Evolutionary conservation across 495 filamentous ascomycete species (phyloP).

Genomic region (Tetracladium marchalianum): DNA sequence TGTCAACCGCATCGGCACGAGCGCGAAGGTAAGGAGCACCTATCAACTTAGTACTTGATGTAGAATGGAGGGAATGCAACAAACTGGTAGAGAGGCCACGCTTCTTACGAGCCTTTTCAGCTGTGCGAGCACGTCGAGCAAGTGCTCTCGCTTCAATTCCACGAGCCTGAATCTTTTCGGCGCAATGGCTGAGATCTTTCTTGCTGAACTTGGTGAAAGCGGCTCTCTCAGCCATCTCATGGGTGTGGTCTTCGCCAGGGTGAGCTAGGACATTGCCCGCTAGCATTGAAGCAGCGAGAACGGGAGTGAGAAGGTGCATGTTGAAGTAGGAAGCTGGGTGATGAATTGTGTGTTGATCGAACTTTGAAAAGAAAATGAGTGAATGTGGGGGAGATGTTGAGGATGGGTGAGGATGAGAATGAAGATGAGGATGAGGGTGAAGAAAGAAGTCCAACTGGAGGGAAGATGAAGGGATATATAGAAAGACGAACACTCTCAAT

Average conservation of each 20-base stretch:
- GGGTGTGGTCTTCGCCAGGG: conserved; percentile 32
- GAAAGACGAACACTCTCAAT: not conserved
- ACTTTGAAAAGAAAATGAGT: too few relatives aligned
- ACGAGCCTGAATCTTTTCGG: conserved; percentile 29
- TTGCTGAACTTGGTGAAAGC: conserved; percentile 26
- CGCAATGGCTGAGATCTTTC: conserved; percentile 29
- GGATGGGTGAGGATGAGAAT: not conserved
- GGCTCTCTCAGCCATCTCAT: conserved; percentile 33
- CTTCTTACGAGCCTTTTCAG: conserved; percentile 24
- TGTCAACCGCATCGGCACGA: conserved; percentile 26
- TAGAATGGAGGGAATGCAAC: not conserved
- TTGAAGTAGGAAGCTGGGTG: not conserved
- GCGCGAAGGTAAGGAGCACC: conserved; percentile 22
- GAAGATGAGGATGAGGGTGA: not conserved
- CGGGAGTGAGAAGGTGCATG: conserved; percentile 5
- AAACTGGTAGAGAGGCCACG: conserved; percentile 14
- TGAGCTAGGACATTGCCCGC: conserved; percentile 21
- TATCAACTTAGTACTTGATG: not conserved
- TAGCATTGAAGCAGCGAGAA: conserved; percentile 1
- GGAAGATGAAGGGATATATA: not conserved
- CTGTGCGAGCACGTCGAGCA: conserved; percentile 24
- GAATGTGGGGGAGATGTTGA: not conserved
- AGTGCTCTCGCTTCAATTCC: conserved; percentile 27
- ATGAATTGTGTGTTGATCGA: not conserved
- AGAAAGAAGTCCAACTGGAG: not conserved